Evolutionary conservation across 2,329 filamentous ascomycete species (phyloP).

Genomic region (Verticillium albo-atrum): DNA sequence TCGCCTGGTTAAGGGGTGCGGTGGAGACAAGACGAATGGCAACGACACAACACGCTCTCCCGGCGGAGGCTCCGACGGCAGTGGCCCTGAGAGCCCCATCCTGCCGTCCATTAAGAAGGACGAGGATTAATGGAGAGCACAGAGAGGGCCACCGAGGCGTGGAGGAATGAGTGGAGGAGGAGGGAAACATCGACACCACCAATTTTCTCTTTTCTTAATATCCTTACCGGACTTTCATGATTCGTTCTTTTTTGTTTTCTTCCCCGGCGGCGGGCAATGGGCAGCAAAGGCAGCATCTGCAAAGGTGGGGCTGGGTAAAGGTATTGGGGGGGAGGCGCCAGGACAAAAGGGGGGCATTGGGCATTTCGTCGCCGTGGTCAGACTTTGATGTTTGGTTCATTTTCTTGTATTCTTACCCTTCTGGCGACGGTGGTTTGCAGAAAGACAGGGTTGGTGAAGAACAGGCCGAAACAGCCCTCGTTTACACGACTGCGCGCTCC

Average conservation of each 20-base stretch:
- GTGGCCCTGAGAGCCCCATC: neutral
- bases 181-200: neutral
- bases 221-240: neutral
- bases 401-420: neutral
- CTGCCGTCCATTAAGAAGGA: neutral
- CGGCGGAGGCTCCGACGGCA: conserved; percentile 3
- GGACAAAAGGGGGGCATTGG: neutral
- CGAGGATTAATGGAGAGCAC: neutral
- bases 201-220: neutral
- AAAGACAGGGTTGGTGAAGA: neutral
- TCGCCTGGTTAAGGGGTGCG: conserved; percentile 62
- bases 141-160: neutral
- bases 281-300: neutral
- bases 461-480: neutral
- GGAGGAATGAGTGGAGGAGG: neutral
- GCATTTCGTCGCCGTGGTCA: neutral
- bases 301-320: neutral
- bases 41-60: neutral
- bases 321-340: neutral
- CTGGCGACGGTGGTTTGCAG: neutral
- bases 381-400: neutral
- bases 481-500: neutral
- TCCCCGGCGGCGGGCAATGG: neutral
- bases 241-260: neutral
- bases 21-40: conserved; percentile 25